Base-by-base conservation (phyloP, 345 rosid species). In the Laguncularia racemosa region DNA sequence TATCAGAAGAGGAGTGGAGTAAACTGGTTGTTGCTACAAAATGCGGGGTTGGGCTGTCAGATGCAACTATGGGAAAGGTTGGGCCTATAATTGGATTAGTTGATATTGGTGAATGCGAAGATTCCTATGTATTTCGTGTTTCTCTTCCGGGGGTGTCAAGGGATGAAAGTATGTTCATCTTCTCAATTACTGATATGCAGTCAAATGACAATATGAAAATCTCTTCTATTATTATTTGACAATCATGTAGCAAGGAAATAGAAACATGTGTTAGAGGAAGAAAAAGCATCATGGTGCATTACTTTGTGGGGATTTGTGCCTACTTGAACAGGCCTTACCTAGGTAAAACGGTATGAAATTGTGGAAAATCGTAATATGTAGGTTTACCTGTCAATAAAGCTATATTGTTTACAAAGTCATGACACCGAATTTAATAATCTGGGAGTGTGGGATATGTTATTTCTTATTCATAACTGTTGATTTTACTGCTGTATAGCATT, bases 141-240 rank as follows among this genome's bases (percentile, higher is more conserved):
- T 45, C 75, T 20, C 83, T 88, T 4, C 93, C 96, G 44, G 96
- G 93, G 46, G 93, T 82, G 57, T 68, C 86, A 50, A 74, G 73
- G 59, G 81, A 84, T 53, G 81, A 81, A 68, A 81, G 95, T 86
- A 74, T 73, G 89, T 62, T 53, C 43, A 26, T 44, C 40, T 23
- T 14, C 44, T n/a, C 48, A 10, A 8, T 48, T 12, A 51, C 19
- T 14, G 14, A 18, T 28, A 20, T 51, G 20, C 20, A 2, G 13
- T 51, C 26, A 43, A 15, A 18, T 50, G 23, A 16, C 17, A 50
- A 50, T 50, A 4, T 33, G 40, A 33, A 33, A 33, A 26, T 26
- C 6, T 26, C 40, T 33, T 33, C 40, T 33, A 6, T 33, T 33
- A 6, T 33, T 9, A 33, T 33, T 6, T 33, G 11, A 33, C 9